These are phyloP conservation scores for Tricholoma bakamatsutake DNA, from an alignment of 768 basidiomycete species.

Conservation along the genomic window DNA sequence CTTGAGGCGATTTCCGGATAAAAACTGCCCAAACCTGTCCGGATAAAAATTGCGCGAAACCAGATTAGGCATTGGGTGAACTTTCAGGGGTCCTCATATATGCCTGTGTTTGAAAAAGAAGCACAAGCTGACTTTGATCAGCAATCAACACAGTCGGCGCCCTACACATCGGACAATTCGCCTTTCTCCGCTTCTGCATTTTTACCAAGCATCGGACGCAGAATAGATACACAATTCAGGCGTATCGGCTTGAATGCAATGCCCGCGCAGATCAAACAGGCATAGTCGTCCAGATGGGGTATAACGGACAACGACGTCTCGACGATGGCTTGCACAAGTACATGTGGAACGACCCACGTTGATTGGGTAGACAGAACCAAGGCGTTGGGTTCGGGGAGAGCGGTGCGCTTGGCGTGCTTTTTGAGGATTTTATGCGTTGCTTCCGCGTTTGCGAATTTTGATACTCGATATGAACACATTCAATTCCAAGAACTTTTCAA, in stretches of 20 bases:
- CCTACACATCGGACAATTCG: conserved; percentile 3
- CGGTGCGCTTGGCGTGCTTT: conserved; percentile 89
- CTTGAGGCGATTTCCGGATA: too few relatives aligned
- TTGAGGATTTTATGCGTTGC: conserved; percentile 91
- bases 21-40: too few relatives aligned
- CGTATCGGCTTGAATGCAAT: conserved; percentile 93
- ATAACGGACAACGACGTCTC: conserved; percentile 77
- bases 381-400: conserved; percentile 43
- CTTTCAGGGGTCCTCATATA: too few relatives aligned
- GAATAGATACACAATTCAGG: conserved; percentile 28
- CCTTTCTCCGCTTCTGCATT: background rate
- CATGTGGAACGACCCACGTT: conserved; percentile 28
- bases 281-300: conserved; percentile 78
- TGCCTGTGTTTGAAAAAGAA: too few relatives aligned
- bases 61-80: too few relatives aligned
- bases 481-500: conserved; percentile 68
- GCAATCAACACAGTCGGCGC: conserved; percentile 72
- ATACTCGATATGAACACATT: conserved; percentile 77
- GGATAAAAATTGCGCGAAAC: too few relatives aligned
- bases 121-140: conserved; percentile 54
- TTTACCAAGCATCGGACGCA: conserved; percentile 4
- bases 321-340: conserved; percentile 76
- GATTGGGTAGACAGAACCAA: conserved; percentile 7
- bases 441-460: conserved; percentile 79
- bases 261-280: conserved; percentile 81